Evolutionary conservation across 352 stramenopile genomes (phyloP), one percentile per base, ranked within the genome.

Genomic region (Peronospora tabacina): DNA sequence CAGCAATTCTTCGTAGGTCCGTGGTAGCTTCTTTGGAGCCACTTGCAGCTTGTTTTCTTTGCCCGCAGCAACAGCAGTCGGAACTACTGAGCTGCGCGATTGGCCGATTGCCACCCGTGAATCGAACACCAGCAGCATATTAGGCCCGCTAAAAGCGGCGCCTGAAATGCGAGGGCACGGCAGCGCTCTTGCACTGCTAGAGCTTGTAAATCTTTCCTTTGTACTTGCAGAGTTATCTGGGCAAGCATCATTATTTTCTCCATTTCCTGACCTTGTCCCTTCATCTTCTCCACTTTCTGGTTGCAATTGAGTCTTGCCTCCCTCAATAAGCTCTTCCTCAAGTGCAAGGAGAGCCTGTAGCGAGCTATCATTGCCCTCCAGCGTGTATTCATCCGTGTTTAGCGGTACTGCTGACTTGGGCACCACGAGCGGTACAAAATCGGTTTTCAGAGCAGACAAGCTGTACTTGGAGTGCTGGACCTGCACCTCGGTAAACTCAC

Each of bases 51-150:
- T 86, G 36, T 40, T 64, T 13, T 61, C 61, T 60, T 85, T 87
- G 9, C 75, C 72, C 13, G 75, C 66, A 13, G 66, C 71, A 29
- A 77, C 66, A 33, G 75, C 61, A 32, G 69, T 68, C 3, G 66
- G 68, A 3, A 80, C 63, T 3, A 54, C 42, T 1, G 71, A 70
- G 41, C 63, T 75, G 2, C 75, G 61, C 1, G 68, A 77, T 51
- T 90, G 82, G 15, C 77, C 79, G 20, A 93, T 89, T 22, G 79
- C 82, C 0, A 86, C 68, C 0, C 80, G 80, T 16, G 82, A 91
- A 45, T 94, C 82, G 42, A 94, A 94, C 26, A 91, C 67, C 8
- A 94, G 49, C 26, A 94, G 62, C 65, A 88, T 81, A 38, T 94
- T 94, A 20, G 82, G 82, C 0, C 82, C 82, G 44, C 82, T 91